phyloP scores from a whole-genome alignment of 1,284 basidiomycete species.

The Ustilago trichophora region DNA sequence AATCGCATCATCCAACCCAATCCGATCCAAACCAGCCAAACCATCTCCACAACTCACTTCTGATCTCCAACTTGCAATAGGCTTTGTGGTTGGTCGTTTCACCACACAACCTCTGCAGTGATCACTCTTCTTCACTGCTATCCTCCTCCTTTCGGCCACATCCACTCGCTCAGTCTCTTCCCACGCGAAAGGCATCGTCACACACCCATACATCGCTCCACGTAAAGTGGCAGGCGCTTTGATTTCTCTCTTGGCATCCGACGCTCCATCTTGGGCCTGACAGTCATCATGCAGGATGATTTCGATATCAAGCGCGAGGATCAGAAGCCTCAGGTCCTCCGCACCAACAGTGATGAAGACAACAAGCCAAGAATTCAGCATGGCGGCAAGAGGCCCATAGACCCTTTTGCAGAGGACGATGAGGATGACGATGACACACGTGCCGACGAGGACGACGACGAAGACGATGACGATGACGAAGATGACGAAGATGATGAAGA shows the following conservation, averaged over 20 bases:
- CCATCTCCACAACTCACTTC: too few relatives aligned
- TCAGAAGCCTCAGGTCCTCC: not conserved
- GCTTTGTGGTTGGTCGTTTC: not conserved
- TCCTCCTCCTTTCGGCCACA: too few relatives aligned
- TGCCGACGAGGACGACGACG: constrained; percentile 54
- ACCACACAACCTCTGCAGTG: not conserved
- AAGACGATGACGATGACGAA: constrained; percentile 59
- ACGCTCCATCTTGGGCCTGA: constrained; percentile 6
- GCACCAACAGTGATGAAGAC: not conserved
- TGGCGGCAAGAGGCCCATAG: constrained; percentile 31
- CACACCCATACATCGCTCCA: not conserved
- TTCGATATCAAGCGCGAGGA: constrained; percentile 38
- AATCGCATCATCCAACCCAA: constrained; percentile 11
- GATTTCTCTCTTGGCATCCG: not conserved
- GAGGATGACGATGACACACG: constrained; percentile 45
- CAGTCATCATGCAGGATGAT: constrained; percentile 22
- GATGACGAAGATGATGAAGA: constrained; percentile 61
- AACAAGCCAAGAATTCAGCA: constrained; percentile 18
- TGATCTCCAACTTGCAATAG: too few relatives aligned
- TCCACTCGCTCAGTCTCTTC: too few relatives aligned
- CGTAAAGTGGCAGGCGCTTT: not conserved
- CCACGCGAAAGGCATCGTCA: not conserved
- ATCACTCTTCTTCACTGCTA: not conserved
- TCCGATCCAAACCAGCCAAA: too few relatives aligned
- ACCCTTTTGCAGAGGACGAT: constrained; percentile 46